phyloP scores from a whole-genome alignment of 1,284 basidiomycete species.

The Exobasidium cylindrosporum region DNA sequence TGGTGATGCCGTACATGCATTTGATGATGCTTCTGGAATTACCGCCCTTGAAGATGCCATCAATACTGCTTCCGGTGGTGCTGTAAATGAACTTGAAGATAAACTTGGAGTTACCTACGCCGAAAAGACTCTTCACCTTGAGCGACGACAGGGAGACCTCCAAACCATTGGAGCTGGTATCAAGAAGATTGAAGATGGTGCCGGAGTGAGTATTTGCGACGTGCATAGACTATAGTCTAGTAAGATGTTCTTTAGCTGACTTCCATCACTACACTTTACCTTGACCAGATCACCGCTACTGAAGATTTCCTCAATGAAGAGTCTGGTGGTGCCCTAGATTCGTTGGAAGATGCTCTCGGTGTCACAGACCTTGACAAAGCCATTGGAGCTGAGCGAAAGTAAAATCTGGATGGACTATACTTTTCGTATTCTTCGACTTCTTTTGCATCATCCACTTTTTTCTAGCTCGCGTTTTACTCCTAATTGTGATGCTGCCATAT shows the following conservation, averaged over 20 bases:
- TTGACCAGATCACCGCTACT: too few relatives aligned
- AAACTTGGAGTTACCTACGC: constrained; percentile 14
- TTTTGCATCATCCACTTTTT: too few relatives aligned
- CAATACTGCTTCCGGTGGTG: constrained; percentile 13
- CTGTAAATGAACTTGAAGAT: constrained; percentile 17
- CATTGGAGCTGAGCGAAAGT: too few relatives aligned
- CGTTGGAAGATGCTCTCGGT: constrained; percentile 17
- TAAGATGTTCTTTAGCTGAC: too few relatives aligned
- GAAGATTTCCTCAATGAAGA: constrained; percentile 12
- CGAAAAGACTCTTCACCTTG: constrained; percentile 3
- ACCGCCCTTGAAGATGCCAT: constrained; percentile 14
- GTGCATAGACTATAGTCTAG: too few relatives aligned
- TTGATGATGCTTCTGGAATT: constrained; percentile 18
- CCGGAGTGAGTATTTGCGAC: neutral
- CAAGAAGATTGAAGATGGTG: constrained; percentile 1
- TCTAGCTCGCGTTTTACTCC: too few relatives aligned
- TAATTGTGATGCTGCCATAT: too few relatives aligned
- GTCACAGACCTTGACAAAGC: too few relatives aligned
- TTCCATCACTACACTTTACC: too few relatives aligned
- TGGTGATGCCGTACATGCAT: neutral
- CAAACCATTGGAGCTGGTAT: too few relatives aligned
- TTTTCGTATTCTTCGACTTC: too few relatives aligned
- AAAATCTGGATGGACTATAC: too few relatives aligned
- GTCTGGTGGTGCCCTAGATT: constrained; percentile 16
- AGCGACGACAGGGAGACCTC: neutral